Base-by-base conservation (phyloP, 2,329 filamentous ascomycete genomes). In the Phialocephala subalpina region DNA sequence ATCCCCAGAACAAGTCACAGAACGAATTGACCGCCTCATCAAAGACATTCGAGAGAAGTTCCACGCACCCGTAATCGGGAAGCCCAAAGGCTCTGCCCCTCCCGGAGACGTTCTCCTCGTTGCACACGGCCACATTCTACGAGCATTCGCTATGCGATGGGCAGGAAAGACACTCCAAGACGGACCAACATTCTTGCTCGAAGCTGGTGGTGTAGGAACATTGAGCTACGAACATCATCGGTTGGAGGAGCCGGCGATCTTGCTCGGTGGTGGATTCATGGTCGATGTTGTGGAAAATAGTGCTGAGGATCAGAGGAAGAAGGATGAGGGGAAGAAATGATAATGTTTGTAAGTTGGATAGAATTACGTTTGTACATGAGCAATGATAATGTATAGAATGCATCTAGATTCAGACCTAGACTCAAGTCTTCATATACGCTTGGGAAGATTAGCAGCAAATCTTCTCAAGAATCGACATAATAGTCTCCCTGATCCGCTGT, bases 101-200 rank as follows among this genome's bases (percentile, higher is more conserved):
- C 64, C 65, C 0, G 72, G 73, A 11, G 92, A 95, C 77, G 87
- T 95, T 20, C 78, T 95, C 27, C 83, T 97, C 58, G 93, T 97
- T 6, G 94, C 93, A 25, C 94, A 97, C 76, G 94, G 94, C 0
- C 94, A 97, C 80, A 95, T 97, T 64, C 81, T 97, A 61, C 85
- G 94, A 18, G 92, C 93, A 0, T 93, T 97, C 77, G 94, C 94
- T 7, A 92, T 95, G 83, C 85, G 94, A 36, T 97, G 94, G 94
- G 86, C 90, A 0, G 87, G 88, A 0, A 91, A 91, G 80, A 83
- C 87, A 14, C 82, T 97, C 65, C 86, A 87, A 62, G 90, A 93
- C 69, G 74, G 91, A 8, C 91, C 93, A 45, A 87, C 89, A 6
- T 88, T 97, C 76, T 83, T 97, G 67, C 81, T 97, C n/a, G 94